These are phyloP conservation scores for Cutaneotrichosporon cutaneum DNA, from an alignment of 1,284 basidiomycete genomes.

Conservation along the genomic window DNA sequence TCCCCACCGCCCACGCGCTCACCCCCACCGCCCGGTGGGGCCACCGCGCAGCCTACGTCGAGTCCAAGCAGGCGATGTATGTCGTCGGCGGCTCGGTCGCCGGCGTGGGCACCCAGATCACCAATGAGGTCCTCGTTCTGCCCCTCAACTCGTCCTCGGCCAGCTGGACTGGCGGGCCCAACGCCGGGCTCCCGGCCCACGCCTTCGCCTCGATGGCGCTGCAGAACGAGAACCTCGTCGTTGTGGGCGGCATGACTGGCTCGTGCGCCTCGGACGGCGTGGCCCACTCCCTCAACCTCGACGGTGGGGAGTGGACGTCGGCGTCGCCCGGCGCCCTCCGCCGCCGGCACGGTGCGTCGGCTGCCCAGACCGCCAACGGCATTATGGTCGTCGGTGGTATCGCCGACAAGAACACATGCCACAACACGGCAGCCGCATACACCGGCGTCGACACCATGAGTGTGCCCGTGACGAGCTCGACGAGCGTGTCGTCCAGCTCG, in stretches of 20 bases:
- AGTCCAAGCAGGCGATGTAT: slow-evolving; percentile 45
- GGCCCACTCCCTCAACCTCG: slow-evolving; percentile 43
- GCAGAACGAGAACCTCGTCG: slow-evolving; percentile 35
- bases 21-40: slow-evolving; percentile 50
- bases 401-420: slow-evolving; percentile 46
- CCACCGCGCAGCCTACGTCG: slow-evolving; percentile 49
- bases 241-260: slow-evolving; percentile 49
- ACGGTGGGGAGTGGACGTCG: slow-evolving; percentile 31
- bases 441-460: slow-evolving; percentile 40
- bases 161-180: slow-evolving; percentile 39
- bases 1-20: slow-evolving; percentile 24
- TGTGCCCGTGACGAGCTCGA: slow-evolving; percentile 32
- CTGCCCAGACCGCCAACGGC: slow-evolving; percentile 32
- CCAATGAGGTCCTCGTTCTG: slow-evolving; percentile 51
- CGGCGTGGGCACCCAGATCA: slow-evolving; percentile 42
- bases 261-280: slow-evolving; percentile 41
- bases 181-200: slow-evolving; percentile 44
- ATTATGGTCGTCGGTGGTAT: slow-evolving; percentile 50
- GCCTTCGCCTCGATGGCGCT: slow-evolving; percentile 46
- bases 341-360: slow-evolving; percentile 42
- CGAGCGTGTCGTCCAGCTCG: slow-evolving; percentile 26
- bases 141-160: slow-evolving; percentile 44
- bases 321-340: slow-evolving; percentile 33
- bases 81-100: slow-evolving; percentile 49
- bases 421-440: slow-evolving; percentile 40